A percentile compares a stretch with the other conserved stretches of the same genome.
These are phyloP conservation scores for Euphorbia corollata DNA, from an alignment of 441 rosid species.

Conservation along the genomic window DNA sequence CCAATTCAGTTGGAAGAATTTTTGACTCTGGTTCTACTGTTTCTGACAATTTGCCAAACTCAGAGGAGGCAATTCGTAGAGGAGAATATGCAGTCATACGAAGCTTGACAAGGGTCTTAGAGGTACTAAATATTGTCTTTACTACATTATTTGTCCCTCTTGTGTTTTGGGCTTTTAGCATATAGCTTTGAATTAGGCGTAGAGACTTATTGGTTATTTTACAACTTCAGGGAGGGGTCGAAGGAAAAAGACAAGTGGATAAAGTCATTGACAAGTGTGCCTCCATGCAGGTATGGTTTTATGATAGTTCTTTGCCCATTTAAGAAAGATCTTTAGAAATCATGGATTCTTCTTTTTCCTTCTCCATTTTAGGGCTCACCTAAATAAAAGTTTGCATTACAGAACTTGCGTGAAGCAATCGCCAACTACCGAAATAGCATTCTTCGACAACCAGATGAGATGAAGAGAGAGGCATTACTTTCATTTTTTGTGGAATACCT, in stretches of 20 bases:
- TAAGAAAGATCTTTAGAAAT: constrained; percentile 13
- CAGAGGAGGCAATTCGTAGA: constrained; percentile 90
- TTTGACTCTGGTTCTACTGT: constrained; percentile 53
- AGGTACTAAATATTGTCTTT: constrained; percentile 42
- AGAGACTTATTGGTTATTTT: constrained; percentile 20
- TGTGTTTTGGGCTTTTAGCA: neutral
- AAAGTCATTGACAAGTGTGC: constrained; percentile 98
- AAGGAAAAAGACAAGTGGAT: constrained; percentile 96
- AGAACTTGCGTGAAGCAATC: constrained; percentile 98
- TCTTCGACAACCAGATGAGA: constrained; percentile 97
- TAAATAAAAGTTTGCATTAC: constrained; percentile 32
- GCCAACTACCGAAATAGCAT: constrained; percentile 86
- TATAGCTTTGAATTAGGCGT: constrained; percentile 17
- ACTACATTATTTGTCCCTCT: constrained; percentile 18
- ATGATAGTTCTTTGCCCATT: constrained; percentile 11
- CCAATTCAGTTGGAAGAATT: constrained; percentile 81
- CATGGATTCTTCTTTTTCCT: constrained; percentile 10
- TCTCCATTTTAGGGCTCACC: constrained; percentile 17
- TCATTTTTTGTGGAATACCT: constrained; percentile 94
- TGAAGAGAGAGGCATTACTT: constrained; percentile 95
- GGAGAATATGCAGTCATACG: constrained; percentile 94
- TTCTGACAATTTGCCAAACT: constrained; percentile 61
- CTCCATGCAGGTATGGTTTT: constrained; percentile 83
- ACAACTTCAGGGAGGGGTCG: constrained; percentile 80
- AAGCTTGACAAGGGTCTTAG: constrained; percentile 91